Evolutionary conservation across 2,329 filamentous ascomycete genomes (phyloP), one percentile per base, ranked within the genome.

Genomic region (Sarocladium strictum): DNA sequence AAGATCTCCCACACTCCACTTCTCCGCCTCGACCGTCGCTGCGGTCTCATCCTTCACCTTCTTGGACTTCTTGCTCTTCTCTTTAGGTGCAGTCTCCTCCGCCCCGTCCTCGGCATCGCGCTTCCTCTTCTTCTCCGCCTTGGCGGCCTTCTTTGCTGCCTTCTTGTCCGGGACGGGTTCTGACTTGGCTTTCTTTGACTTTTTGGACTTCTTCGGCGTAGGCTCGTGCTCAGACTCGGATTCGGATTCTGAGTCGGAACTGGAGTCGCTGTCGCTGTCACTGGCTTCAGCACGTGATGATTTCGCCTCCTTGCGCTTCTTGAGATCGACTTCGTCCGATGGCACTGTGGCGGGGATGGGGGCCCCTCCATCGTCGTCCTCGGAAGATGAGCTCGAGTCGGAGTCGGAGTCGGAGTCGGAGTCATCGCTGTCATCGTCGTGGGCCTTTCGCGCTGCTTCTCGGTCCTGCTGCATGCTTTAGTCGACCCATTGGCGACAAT

Each of bases 1-100:
- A 32, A 84, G 70, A 32, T 69, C 74, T 17, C 69, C 64, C 24
- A 81, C 77, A 57, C 81, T 79, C 79, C 79, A 83, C 58, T 75
- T 68, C 63, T 76, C 76, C 2, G 63, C 65, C 14, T 66, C 56
- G 17, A 60, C 53, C 3, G 59, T 27, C 10, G 58, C 35, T 5
- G 60, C 51, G 23, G 63, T 55, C 40, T 67, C 58, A 17, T 57
- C 57, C 14, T 59, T 50, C n/a, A 58, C 51, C 54, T 64, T 64
- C 32, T 53, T 58, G 4, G 32, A 38, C 19, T 40, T 58, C 49
- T 64, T 62, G 50, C 62, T 58, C 50, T 65, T 62, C 37, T 64
- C 58, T 51, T 51, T 35, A n/a, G 49, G 45, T 15, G 55, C 45
- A 17, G 59, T 56, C 10, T 57, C 50, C 41, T 60, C 53, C 14